Base-by-base conservation (phyloP, 78 protist species). In the Dictyostelium intermedium region DNA sequence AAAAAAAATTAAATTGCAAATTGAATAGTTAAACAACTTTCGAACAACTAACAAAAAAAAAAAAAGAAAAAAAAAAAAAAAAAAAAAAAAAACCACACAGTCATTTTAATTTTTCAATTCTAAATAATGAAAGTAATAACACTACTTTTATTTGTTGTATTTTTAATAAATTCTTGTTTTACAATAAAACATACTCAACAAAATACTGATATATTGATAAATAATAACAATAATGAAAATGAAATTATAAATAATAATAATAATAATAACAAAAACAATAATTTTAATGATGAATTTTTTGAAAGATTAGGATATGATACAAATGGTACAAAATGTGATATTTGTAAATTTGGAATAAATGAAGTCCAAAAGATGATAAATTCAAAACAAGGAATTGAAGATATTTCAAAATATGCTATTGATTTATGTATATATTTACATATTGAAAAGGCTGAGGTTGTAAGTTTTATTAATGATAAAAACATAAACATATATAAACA, bases 381-480 rank as follows among this genome's bases (percentile, higher is more conserved):
- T 10, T 16, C 80, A 63, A 50, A 80, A 78, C 34, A 25, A 20
- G 60, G 18, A 13, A 20, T 39, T 25, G 82, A 89, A 3, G 79
- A 79, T 2, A 63, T 89, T 16, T 18, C 13, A 27, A 35, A 78
- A 9, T 78, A 39, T 41, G 35, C 56, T 9, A 69, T 80, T 14
- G 93, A 89, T 34, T 34, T 80, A 18, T 89, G 93, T 66, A 80
- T 56, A 11, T 25, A 79, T 60, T 61, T 80, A 56, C 32, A 47
- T 20, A 89, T 89, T 69, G 93, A 89, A 69, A 89, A 89, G n/a
- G 23, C 53, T 27, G 56, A 39, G 23, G 93, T 89, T 45, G 93
- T 89, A 89, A 27, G 93, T 39, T 39, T 39, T 39, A 5, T 39
- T 39, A 39, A 39, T n/a, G n/a, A n/a, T n/a, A 45, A 66, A 9